Base-by-base conservation (phyloP, 345 rosid genomes). In the Pseudoturritis turrita region DNA sequence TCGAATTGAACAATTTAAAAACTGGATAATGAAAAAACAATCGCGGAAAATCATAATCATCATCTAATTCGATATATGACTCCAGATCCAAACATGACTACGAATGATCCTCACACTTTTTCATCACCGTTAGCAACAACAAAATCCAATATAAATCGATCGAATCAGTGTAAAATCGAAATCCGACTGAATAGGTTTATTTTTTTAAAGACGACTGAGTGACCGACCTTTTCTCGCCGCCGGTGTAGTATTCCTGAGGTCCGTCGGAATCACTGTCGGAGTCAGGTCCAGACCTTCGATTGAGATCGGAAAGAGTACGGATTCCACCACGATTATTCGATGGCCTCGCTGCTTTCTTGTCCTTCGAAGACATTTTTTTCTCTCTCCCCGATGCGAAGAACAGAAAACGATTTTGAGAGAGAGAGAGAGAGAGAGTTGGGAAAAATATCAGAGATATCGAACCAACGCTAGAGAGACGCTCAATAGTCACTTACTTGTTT, bases 171-270 rank as follows among this genome's bases (percentile, higher is more conserved):
- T 2, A 36, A 19, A 26, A 23, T 46, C 19, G 15, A 23, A 39
- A 66, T 11, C 12, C 2, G 36, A n/a, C 2, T 17, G 10, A 18
- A 55, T 29, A 49, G n/a, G n/a, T n/a, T n/a, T n/a, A n/a, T n/a
- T n/a, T n/a, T n/a, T 6, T 17, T 19, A 7, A 13, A 6, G 33
- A 55, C 2, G 43, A 89, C 29, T 13, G 31, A 77, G 96, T 98
- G 44, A 89, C 46, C 17, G 31, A 77, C 99, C 99, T 95, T 77
- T 91, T 95, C 77, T 95, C 99, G 57, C 98, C 98, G 10, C 98
- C 98, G 58, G 97, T 88, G 81, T 91, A 91, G 78, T 89, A 94
- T 83, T 95, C 96, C 59, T 83, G 97, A 58, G 98, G 98, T 6
- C 73, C 82, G 43, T 89, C 96, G 23, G 93, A 87, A 76, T 95